Conservation (phyloP, 75 land plant genomes). For the Ceratopteris richardii region DNA sequence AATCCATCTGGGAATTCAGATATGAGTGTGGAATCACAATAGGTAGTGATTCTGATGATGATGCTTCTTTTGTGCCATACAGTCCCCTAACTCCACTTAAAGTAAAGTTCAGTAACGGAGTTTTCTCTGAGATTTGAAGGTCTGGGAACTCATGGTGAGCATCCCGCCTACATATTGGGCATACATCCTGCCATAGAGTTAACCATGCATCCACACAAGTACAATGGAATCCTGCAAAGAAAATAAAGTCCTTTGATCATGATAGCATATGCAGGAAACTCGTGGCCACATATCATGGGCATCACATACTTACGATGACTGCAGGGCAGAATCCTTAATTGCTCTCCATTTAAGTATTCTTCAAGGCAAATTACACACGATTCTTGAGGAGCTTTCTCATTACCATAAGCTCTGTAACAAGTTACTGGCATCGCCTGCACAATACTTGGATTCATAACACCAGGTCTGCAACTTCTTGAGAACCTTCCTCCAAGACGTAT, state of each 20-base stretch:
- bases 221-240: slow-evolving; percentile 64
- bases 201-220: slow-evolving; percentile 88
- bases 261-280: no score
- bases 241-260: not conserved
- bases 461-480: not conserved
- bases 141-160: slow-evolving; percentile 40
- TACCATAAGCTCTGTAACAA: slow-evolving; percentile 4
- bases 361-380: slow-evolving; percentile 21
- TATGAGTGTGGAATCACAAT: not conserved
- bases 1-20: not conserved
- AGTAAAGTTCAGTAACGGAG: slow-evolving; percentile 56
- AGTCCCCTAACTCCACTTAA: no score
- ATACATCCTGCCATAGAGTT: slow-evolving; percentile 75
- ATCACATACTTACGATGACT: slow-evolving; percentile 15
- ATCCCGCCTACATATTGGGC: slow-evolving; percentile 94
- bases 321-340: slow-evolving; percentile 18
- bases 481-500: no score
- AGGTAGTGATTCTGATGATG: slow-evolving; percentile 2
- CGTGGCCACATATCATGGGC: no score
- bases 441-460: slow-evolving; percentile 10
- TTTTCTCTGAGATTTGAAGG: slow-evolving; percentile 71
- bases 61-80: not conserved
- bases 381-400: slow-evolving; percentile 10
- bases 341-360: slow-evolving; percentile 14
- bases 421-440: slow-evolving; percentile 13